Base-by-base conservation (phyloP, 441 rosid species). In the Pelargonium citronellum region DNA sequence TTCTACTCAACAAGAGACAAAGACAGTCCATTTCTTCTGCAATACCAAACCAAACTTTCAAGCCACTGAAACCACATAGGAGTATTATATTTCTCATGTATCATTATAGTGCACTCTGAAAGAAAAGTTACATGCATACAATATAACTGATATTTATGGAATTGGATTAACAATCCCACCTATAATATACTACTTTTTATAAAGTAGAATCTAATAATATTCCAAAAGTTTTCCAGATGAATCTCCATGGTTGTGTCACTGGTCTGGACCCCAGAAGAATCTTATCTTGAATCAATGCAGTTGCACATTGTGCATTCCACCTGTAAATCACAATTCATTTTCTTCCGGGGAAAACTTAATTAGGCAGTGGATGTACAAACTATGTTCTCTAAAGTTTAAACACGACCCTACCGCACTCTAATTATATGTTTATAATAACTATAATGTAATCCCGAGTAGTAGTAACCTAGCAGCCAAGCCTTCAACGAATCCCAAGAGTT, bases 141-240 rank as follows among this genome's bases (percentile, higher is more conserved):
- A 55, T 20, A 55, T 9, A 55, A 5, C 7, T 7, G 10, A 43
- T 43, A 11, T 43, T 43, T 43, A 43, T 43, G 8, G 47, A 43
- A 43, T 7, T 11, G 11, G 11, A 55, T 55, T 15, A 55, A 5
- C 61, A 24, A 55, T 55, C 61, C 9, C 5, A 55, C 61, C 17
- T 57, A 19, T 57, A 57, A 16, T 16, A 17, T 57, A 10, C 7
- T 58, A 19, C 47, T 7, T 12, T 30, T 9, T 41, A 62, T 58
- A 12, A 5, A 63, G 41, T 11, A 41, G 74, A 73, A 73, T 77
- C 76, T 72, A 41, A 41, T 51, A 37, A 12, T 13, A 53, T 7
- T 19, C 6, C 5, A n/a, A 6, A 60, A 4, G 46, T 55, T 24
- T 58, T 20, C 30, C 13, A 2, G 41, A 4, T 39, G 68, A 75